A percentile compares a stretch with the other conserved stretches of the same genome.
phyloP scores from a whole-genome alignment of 371 early-diverging fungal species.

The Rhizopus sp. region DNA sequence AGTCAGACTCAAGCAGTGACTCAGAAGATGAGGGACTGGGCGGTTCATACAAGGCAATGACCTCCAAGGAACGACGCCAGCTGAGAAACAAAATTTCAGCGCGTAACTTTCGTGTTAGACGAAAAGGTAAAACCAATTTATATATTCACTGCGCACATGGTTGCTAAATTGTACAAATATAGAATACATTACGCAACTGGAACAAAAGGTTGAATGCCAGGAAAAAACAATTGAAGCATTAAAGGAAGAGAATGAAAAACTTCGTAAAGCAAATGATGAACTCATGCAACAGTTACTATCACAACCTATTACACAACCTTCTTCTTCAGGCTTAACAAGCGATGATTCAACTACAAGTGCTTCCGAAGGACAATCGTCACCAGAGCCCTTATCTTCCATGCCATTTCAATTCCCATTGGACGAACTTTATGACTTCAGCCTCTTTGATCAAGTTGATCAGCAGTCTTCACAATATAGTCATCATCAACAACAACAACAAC shows the following conservation, averaged over 20 bases:
- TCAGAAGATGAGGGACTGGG: background rate
- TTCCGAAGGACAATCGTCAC: slow-evolving; percentile 21
- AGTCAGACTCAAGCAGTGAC: background rate
- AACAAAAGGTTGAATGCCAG: slow-evolving; percentile 44
- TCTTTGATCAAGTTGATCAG: slow-evolving; percentile 18
- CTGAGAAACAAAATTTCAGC: slow-evolving; percentile 86
- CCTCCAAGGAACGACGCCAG: slow-evolving; percentile 81
- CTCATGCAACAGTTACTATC: slow-evolving; percentile 16
- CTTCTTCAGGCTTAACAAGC: slow-evolving; percentile 9
- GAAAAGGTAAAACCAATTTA: slow-evolving; percentile 65
- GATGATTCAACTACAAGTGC: slow-evolving; percentile 6
- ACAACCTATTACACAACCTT: slow-evolving; percentile 50
- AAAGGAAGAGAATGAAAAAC: slow-evolving; percentile 21
- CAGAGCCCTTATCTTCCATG: slow-evolving; percentile 6
- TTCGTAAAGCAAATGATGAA: slow-evolving; percentile 20
- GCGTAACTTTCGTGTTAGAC: slow-evolving; percentile 78
- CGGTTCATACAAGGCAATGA: slow-evolving; percentile 51
- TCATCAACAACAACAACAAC: slow-evolving; percentile 1
- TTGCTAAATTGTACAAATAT: background rate
- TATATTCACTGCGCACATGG: background rate
- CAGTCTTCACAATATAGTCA: too few relatives aligned
- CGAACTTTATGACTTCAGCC: slow-evolving; percentile 20
- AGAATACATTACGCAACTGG: slow-evolving; percentile 76
- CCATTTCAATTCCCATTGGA: slow-evolving; percentile 18
- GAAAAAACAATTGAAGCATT: slow-evolving; percentile 20